A percentile compares a stretch with the other conserved stretches of the same genome.
Evolutionary conservation across 2,329 filamentous ascomycete species (phyloP).

Genomic region (Bipolaris zeicola): DNA sequence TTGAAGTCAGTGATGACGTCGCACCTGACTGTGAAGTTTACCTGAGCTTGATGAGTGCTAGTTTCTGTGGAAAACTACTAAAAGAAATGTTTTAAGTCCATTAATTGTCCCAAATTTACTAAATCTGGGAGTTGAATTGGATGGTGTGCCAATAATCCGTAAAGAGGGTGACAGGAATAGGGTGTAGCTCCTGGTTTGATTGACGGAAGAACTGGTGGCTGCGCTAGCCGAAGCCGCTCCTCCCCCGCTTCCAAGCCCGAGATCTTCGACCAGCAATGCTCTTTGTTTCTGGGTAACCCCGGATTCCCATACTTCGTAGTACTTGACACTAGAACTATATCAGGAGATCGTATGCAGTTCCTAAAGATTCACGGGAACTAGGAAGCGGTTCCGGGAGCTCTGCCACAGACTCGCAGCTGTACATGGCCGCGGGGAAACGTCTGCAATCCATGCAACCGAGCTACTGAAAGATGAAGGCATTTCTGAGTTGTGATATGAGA

Average conservation of each 20-base stretch:
- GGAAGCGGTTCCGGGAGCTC: constrained; percentile 9
- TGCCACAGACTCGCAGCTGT: neutral
- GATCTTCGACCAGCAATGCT: constrained; percentile 16
- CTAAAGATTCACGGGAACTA: constrained; percentile 6
- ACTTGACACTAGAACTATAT: neutral
- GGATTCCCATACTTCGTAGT: neutral
- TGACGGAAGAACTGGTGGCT: constrained; percentile 37
- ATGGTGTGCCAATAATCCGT: neutral
- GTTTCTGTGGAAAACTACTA: neutral
- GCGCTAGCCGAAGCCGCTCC: constrained; percentile 19
- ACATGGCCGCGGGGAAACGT: neutral
- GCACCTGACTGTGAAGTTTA: neutral
- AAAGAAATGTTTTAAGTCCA: neutral
- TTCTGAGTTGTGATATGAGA: neutral
- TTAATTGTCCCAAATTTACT: neutral
- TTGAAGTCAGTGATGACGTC: neutral
- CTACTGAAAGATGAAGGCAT: neutral
- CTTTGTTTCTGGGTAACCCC: neutral
- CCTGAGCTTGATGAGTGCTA: neutral
- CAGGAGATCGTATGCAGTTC: neutral
- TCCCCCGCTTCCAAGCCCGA: constrained; percentile 21
- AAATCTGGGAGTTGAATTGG: neutral
- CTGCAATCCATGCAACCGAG: too few relatives aligned
- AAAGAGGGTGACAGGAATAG: neutral
- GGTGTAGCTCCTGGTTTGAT: constrained; percentile 18